Evolutionary conservation across 164 flowering plant species (phyloP).

Genomic region (Pachysandra terminalis): DNA sequence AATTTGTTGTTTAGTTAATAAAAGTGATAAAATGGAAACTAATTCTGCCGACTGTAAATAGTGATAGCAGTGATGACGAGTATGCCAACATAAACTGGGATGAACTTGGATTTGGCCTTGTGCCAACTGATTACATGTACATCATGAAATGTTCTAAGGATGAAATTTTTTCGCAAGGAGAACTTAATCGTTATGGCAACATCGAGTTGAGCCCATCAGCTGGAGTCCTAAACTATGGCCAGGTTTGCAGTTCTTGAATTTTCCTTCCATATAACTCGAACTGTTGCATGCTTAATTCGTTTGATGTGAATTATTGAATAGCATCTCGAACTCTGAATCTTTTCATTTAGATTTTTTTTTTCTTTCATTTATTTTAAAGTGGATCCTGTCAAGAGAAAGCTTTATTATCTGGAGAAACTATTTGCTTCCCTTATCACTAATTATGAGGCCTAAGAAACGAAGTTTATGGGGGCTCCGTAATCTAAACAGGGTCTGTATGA

Average conservation of each 20-base stretch:
- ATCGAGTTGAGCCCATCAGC: slow-evolving; percentile 61
- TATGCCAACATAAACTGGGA: slow-evolving; percentile 55
- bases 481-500: slow-evolving; percentile 45
- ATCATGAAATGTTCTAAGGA: slow-evolving; percentile 33
- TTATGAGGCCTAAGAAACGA: neutral
- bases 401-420: too few relatives aligned
- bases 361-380: too few relatives aligned
- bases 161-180: slow-evolving; percentile 33
- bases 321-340: too few relatives aligned
- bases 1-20: neutral
- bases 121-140: slow-evolving; percentile 62
- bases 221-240: slow-evolving; percentile 62
- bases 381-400: too few relatives aligned
- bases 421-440: too few relatives aligned
- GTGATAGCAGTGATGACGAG: slow-evolving; percentile 30
- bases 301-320: neutral
- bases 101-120: slow-evolving; percentile 47
- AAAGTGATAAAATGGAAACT: neutral
- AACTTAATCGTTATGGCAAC: slow-evolving; percentile 40
- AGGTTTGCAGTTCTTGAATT: slow-evolving; percentile 28
- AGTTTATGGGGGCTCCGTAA: neutral
- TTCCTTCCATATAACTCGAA: neutral
- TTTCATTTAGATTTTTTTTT: too few relatives aligned
- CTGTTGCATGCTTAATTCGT: too few relatives aligned
- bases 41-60: neutral